Percentiles rank a stretch among this genome's conserved stretches.
Evolutionary conservation across 2,329 filamentous ascomycete species (phyloP).

Genomic region (Chaetoscypha palmicola): DNA sequence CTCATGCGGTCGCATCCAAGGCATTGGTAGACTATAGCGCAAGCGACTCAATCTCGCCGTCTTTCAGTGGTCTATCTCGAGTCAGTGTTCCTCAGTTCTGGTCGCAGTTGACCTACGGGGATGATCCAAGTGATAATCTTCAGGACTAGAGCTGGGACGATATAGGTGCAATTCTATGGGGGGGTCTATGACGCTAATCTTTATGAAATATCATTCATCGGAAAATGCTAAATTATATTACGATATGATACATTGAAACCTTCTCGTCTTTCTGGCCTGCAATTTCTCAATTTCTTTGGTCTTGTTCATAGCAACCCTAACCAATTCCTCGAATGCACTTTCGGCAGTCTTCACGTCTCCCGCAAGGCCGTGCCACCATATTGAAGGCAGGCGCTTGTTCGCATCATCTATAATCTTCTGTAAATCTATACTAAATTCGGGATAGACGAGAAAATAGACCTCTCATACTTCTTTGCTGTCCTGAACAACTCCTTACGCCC

Average conservation of each 20-base stretch:
- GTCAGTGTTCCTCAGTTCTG: conserved; percentile 8
- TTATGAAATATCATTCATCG: background rate
- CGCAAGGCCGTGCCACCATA: conserved; percentile 30
- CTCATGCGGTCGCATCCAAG: too few relatives aligned
- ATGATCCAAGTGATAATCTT: conserved; percentile 7
- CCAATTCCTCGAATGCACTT: conserved; percentile 30
- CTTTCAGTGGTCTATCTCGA: too few relatives aligned
- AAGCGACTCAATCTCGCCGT: too few relatives aligned
- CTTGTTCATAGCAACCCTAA: too few relatives aligned
- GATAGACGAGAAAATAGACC: conserved; percentile 37
- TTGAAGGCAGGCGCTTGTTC: conserved; percentile 28
- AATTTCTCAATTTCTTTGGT: background rate
- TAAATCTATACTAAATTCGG: conserved; percentile 30
- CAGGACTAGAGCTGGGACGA: conserved; percentile 13
- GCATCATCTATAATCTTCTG: conserved; percentile 33
- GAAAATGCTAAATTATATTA: background rate
- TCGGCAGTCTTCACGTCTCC: conserved; percentile 32
- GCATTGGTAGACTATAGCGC: too few relatives aligned
- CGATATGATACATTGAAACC: conserved; percentile 1
- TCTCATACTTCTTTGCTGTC: conserved; percentile 13
- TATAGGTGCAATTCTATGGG: conserved; percentile 8
- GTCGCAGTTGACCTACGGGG: conserved; percentile 7
- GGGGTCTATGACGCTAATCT: background rate
- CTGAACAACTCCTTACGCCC: conserved; percentile 20
- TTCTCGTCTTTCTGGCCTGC: background rate